phyloP scores from a whole-genome alignment of 768 basidiomycete genomes.

The Russula dissimulans region DNA sequence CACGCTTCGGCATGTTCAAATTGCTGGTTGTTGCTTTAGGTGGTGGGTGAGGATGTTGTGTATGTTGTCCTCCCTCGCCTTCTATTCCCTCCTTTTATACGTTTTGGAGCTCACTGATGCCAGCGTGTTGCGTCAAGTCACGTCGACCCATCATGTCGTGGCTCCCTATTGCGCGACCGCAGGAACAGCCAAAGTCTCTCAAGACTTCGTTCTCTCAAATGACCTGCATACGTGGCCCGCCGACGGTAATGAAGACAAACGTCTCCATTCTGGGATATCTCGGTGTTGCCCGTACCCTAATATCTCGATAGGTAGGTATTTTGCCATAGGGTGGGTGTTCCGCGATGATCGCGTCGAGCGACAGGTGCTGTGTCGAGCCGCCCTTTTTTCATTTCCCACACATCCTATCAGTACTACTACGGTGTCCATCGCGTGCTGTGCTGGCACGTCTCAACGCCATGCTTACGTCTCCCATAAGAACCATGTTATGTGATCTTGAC shows the following conservation, averaged over 20 bases:
- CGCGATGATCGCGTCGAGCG: background rate
- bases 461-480: background rate
- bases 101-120: background rate
- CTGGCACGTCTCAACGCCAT: background rate
- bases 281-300: background rate
- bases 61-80: background rate
- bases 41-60: constrained; percentile 3
- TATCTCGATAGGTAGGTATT: background rate
- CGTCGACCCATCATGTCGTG: background rate
- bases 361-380: background rate
- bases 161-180: background rate
- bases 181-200: constrained; percentile 12
- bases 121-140: background rate
- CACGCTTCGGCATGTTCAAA: constrained; percentile 10
- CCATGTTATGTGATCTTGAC: background rate
- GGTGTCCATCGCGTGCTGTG: background rate
- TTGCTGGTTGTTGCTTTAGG: background rate
- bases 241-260: background rate
- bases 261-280: constrained; percentile 11
- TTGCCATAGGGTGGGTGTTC: constrained; percentile 3
- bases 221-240: constrained; percentile 10
- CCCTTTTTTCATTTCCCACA: background rate
- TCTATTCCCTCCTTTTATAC: constrained; percentile 1
- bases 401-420: background rate
- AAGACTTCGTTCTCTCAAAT: background rate